Conservation (phyloP, 495 filamentous ascomycete species). For the Baudoinia panamericana region DNA sequence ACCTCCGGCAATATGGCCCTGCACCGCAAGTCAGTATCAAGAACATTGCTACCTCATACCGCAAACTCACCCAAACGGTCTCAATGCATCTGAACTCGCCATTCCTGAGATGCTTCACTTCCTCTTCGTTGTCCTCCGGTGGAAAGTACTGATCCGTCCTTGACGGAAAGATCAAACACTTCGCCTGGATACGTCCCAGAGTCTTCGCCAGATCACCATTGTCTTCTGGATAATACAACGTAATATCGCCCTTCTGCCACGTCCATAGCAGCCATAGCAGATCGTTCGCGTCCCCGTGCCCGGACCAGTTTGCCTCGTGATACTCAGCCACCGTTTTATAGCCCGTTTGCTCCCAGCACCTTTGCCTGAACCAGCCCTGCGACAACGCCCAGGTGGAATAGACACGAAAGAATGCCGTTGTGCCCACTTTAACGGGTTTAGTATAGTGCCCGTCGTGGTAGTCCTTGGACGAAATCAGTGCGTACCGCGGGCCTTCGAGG, state of each 20-base stretch:
- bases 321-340: conserved; percentile 29
- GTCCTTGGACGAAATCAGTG: conserved; percentile 32
- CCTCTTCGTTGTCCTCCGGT: conserved; percentile 32
- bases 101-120: conserved; percentile 31
- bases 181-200: conserved; percentile 30
- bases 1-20: conserved; percentile 37
- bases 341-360: conserved; percentile 30
- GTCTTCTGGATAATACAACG: conserved; percentile 22
- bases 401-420: conserved; percentile 32
- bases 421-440: conserved; percentile 24
- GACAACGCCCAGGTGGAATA: conserved; percentile 36
- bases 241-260: conserved; percentile 37
- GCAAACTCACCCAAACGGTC: too few relatives aligned
- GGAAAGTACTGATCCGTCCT: conserved; percentile 37
- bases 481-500: conserved; percentile 35
- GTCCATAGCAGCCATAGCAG: conserved; percentile 31
- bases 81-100: conserved; percentile 32
- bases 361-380: conserved; percentile 33
- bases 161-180: conserved; percentile 34
- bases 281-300: conserved; percentile 35
- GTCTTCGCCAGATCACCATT: conserved; percentile 30
- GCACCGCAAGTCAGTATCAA: too few relatives aligned
- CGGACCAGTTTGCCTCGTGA: conserved; percentile 25
- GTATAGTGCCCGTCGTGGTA: conserved; percentile 30
- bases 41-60: too few relatives aligned